Evolutionary conservation across 805 yeast species (phyloP), one percentile per base, ranked within the genome.

Genomic region (Debaryomyces tyrocola): DNA sequence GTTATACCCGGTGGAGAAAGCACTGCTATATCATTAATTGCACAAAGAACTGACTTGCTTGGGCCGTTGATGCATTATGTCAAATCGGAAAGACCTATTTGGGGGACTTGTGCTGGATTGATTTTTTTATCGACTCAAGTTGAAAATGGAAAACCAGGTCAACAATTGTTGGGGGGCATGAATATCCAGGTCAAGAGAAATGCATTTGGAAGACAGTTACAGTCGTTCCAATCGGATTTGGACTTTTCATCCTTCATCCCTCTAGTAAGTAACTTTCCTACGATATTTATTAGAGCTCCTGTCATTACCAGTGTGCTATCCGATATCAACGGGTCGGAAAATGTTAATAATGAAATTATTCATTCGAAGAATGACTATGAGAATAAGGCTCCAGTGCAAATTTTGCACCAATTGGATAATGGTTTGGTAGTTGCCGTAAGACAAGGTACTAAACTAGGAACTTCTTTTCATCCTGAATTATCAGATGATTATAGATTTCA

Each of bases 41-140:
- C 92, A 0, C 85, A 85, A 59, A 67, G 90, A 45, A 77, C 83
- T 0, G 78, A 79, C 1, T 58, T 87, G 55, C 65, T 83, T 15
- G 72, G 74, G 20, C 85, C 86, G 2, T 66, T 87, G 45, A 63
- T 73, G 35, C 59, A 68, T 10, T 81, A 78, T 60, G 79, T 83
- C 20, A 70, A 75, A 40, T 66, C 75, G 6, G 66, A 67, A 17
- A 78, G 77, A 49, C 83, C 87, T 1, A 77, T 82, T 10, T 87
- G 95, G 95, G 95, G 95, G 0, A 87, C 95, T 0, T 87, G 95
- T 64, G 95, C 95, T 2, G 95, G 95, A 2, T 67, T 87, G 54
- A 87, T 87, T 43, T 74, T 86, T 52, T 67, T 87, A 20, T 77
- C 90, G 6, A 70, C 75, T 45, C 70, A 74, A 40, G 69, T 84